Base-by-base conservation (phyloP, 768 basidiomycete species). In the Tulasnella sp. region DNA sequence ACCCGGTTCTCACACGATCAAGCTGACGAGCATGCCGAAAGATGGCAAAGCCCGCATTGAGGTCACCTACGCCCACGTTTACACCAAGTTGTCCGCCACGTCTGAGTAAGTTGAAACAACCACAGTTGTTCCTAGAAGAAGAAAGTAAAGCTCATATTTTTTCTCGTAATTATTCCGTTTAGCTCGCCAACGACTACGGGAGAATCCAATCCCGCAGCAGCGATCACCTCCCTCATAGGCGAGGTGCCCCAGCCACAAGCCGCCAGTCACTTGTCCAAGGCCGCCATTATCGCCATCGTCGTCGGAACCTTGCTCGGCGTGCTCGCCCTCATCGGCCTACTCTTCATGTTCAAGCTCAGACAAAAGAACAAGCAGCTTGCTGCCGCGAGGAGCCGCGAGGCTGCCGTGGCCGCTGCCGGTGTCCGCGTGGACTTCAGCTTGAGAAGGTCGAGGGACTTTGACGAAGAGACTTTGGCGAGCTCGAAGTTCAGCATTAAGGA, bases 291-390 rank as follows among this genome's bases (percentile, higher is more conserved):
- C 57, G 44, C 7, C 7, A 35, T 55, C 74, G 16, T 48, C 37
- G 74, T 75, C 39, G 74, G 74, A 44, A 7, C 74, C 15, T 29
- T 75, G 10, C 74, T 75, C 57, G 74, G 48, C 51, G 42, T 20
- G 18, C 42, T 75, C 39, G 3, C n/a, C 3, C 7, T 75, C 46
- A 23, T 29, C 11, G 44, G 3, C 20, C 10, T 40, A 16, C 18
- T 75, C 32, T 39, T 67, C 29, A 3, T 57, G 29, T 32, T 16
- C 46, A 40, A 23, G 23, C 46, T 7, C 46, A 9, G 46, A 40
- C 74, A 40, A 9, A 10, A 75, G 57, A 55, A 40, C 23, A 75
- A 26, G 35, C 23, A 32, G 42, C 44, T 39, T 26, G 26, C 20
- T 29, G 74, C 74, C 26, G 46, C 74, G 18, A 18, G 48, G 7